These are phyloP conservation scores for Euphorbia pulcherrima DNA, from an alignment of 345 rosid species.

Conservation along the genomic window DNA sequence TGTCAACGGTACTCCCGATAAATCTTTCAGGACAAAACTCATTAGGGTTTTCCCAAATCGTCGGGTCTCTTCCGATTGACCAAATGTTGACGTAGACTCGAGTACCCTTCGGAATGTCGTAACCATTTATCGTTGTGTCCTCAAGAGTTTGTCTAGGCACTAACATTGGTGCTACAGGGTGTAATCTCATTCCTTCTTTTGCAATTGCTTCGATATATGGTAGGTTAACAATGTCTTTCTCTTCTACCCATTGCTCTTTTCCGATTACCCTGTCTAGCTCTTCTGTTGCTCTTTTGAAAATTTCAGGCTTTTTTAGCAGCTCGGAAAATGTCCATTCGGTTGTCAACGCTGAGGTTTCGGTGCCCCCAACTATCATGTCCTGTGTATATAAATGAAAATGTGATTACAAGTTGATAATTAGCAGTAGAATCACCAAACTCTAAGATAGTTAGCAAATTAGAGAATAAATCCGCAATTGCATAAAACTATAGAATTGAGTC, in stretches of 20 bases:
- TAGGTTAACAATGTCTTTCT: slow-evolving; percentile 45
- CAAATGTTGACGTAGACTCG: slow-evolving; percentile 44
- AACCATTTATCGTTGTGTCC: slow-evolving; percentile 37
- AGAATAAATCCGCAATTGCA: too few species aligned
- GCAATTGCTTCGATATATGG: slow-evolving; percentile 44
- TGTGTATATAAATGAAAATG: slow-evolving; percentile 3
- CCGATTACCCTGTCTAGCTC: slow-evolving; percentile 59
- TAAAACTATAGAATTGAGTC: too few species aligned
- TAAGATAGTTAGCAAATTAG: too few species aligned
- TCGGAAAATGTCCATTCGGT: slow-evolving; percentile 66
- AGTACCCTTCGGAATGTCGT: slow-evolving; percentile 46
- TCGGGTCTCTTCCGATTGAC: slow-evolving; percentile 57
- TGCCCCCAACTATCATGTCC: slow-evolving; percentile 62
- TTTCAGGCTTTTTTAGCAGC: slow-evolving; percentile 42
- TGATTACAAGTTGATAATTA: too few species aligned
- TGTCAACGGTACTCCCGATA: slow-evolving; percentile 39
- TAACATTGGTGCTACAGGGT: slow-evolving; percentile 58
- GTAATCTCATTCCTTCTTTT: slow-evolving; percentile 65
- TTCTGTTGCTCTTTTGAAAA: slow-evolving; percentile 45
- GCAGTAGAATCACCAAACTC: too few species aligned
- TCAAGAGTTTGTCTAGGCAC: slow-evolving; percentile 43
- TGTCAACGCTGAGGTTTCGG: slow-evolving; percentile 58
- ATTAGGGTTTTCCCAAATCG: slow-evolving; percentile 45
- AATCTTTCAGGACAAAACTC: slow-evolving; percentile 59
- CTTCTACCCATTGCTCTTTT: slow-evolving; percentile 48